phyloP scores from a whole-genome alignment of 306 rosid genomes.

The Lathyrus oleraceus region DNA sequence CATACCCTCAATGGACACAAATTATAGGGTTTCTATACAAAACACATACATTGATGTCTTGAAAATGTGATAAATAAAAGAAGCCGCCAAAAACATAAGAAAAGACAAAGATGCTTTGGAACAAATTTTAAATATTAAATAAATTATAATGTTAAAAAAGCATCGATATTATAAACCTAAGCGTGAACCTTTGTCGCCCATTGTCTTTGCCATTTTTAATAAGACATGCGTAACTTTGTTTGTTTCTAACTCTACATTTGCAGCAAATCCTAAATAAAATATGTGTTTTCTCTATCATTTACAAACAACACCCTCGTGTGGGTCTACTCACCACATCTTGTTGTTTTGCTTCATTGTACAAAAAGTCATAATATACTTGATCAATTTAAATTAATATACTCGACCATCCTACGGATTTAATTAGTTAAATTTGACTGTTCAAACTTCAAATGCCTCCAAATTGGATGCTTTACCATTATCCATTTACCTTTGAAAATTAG shows the following conservation, averaged over 20 bases:
- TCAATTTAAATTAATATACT: constrained; percentile 31
- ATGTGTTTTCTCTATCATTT: constrained; percentile 34
- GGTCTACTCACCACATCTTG: constrained; percentile 43
- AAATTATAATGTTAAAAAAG: constrained; percentile 11
- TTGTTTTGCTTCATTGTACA: constrained; percentile 39
- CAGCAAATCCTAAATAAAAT: constrained; percentile 28
- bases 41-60: background rate
- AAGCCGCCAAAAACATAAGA: background rate
- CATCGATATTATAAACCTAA: constrained; percentile 6
- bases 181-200: constrained; percentile 49
- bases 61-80: background rate
- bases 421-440: constrained; percentile 44
- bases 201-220: constrained; percentile 38
- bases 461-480: constrained; percentile 44
- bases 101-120: background rate
- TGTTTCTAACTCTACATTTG: constrained; percentile 56
- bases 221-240: constrained; percentile 61
- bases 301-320: constrained; percentile 37
- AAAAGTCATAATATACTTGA: constrained; percentile 32
- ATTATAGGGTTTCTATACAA: background rate
- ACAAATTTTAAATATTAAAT: background rate
- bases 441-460: constrained; percentile 43
- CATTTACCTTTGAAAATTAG: constrained; percentile 33
- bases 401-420: background rate
- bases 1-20: background rate